These are phyloP conservation scores for Saitozyma sp. DNA, from an alignment of 768 basidiomycete genomes.

Conservation along the genomic window DNA sequence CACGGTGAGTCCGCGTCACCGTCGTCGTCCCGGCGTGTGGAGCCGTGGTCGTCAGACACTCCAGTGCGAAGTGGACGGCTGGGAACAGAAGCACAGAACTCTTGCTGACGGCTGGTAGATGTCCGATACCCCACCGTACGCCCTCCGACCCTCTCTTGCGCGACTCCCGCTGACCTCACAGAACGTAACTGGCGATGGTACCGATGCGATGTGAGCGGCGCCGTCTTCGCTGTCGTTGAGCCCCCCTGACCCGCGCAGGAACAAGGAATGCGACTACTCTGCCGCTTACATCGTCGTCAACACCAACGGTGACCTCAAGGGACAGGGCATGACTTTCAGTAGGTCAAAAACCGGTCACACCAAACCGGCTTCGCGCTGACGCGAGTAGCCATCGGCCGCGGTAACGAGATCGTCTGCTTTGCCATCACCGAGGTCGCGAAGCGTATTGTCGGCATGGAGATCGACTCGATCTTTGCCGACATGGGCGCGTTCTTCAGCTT, in stretches of 20 bases:
- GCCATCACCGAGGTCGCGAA: constrained; percentile 77
- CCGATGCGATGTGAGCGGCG: constrained; percentile 77
- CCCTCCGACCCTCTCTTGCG: neutral
- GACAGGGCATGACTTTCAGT: constrained; percentile 60
- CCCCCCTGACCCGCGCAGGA: constrained; percentile 59
- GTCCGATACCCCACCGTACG: constrained; percentile 78
- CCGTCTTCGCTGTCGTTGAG: neutral
- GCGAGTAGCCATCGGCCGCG: constrained; percentile 58
- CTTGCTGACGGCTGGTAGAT: constrained; percentile 57
- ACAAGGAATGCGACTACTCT: constrained; percentile 93
- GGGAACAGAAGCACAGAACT: too few relatives aligned
- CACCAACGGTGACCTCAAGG: constrained; percentile 69
- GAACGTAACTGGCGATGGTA: constrained; percentile 84
- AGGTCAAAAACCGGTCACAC: constrained; percentile 7
- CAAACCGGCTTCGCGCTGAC: constrained; percentile 4
- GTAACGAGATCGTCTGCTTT: constrained; percentile 88
- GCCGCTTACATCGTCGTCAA: constrained; percentile 82
- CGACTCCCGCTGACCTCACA: constrained; percentile 8
- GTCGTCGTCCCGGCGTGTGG: neutral
- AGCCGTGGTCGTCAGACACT: constrained; percentile 8
- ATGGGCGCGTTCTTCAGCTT: constrained; percentile 92
- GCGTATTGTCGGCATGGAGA: constrained; percentile 77
- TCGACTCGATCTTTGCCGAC: constrained; percentile 76
- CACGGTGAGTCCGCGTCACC: constrained; percentile 41
- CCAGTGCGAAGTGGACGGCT: neutral